A percentile compares a stretch with the other conserved stretches of the same genome.
Conservation (phyloP, 441 rosid species). For the Cnidoscolus chayamansa region DNA sequence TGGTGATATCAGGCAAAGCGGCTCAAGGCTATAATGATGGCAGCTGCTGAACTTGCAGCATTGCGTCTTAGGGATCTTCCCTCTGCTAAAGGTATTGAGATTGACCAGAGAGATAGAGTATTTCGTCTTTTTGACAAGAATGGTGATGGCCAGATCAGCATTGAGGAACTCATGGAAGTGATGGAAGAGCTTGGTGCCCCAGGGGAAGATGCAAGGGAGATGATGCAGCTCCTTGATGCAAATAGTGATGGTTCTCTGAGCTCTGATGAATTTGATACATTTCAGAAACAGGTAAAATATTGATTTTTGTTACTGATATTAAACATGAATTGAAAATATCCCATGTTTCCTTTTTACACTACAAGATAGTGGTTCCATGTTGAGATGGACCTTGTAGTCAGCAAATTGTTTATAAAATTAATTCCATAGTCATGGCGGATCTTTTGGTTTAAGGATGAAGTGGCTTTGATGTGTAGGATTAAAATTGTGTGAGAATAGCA, state of each 20-base stretch:
- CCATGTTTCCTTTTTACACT: neutral
- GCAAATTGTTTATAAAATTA: neutral
- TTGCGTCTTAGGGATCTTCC: conserved; percentile 82
- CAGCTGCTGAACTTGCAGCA: conserved; percentile 91
- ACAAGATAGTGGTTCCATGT: neutral
- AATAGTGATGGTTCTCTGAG: conserved; percentile 94
- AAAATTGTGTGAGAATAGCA: neutral
- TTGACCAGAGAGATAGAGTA: conserved; percentile 58
- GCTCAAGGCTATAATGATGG: conserved; percentile 92
- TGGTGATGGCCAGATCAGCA: conserved; percentile 93
- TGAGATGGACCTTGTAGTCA: neutral
- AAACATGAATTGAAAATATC: neutral
- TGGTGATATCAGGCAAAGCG: conserved; percentile 58
- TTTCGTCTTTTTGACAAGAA: conserved; percentile 84
- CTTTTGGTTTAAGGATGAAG: neutral
- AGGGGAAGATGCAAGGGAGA: conserved; percentile 84
- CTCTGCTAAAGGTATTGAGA: conserved; percentile 46
- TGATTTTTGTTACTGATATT: neutral
- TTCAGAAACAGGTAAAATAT: conserved; percentile 69
- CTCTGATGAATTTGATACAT: conserved; percentile 78
- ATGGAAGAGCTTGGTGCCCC: conserved; percentile 99
- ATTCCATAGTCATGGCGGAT: neutral
- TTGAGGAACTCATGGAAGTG: conserved; percentile 88
- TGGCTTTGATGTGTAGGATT: neutral
- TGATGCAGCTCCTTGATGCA: conserved; percentile 93